phyloP scores from a whole-genome alignment of 495 filamentous ascomycete genomes.

The Penicillium longicatenatum region DNA sequence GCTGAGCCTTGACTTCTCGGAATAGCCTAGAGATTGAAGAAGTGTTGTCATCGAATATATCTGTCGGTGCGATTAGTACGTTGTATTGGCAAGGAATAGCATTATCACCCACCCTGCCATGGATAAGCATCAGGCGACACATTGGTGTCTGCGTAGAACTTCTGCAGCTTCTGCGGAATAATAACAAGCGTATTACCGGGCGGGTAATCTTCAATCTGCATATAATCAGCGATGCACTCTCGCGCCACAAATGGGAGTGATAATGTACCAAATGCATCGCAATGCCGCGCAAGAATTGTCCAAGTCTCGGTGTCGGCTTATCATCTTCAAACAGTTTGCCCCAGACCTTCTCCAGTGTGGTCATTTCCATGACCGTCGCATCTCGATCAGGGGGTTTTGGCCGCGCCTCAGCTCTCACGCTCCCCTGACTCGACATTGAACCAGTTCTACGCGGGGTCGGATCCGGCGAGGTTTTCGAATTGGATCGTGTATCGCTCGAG shows the following conservation, averaged over 20 bases:
- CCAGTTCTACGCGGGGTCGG: conserved; percentile 25
- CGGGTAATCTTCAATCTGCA: conserved; percentile 74
- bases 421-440: conserved; percentile 41
- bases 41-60: conserved; percentile 55
- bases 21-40: conserved; percentile 71
- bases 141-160: conserved; percentile 70
- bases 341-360: conserved; percentile 72
- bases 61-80: conserved; percentile 23
- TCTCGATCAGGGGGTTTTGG: conserved; percentile 47
- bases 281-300: conserved; percentile 73
- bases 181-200: conserved; percentile 78
- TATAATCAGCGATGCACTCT: conserved; percentile 22
- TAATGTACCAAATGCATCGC: conserved; percentile 71
- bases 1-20: conserved; percentile 72
- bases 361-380: conserved; percentile 53
- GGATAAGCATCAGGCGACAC: conserved; percentile 65
- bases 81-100: not conserved
- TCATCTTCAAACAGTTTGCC: conserved; percentile 73
- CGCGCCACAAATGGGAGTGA: not conserved
- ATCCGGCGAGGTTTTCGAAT: conserved; percentile 24
- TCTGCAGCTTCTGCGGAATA: conserved; percentile 74
- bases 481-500: conserved; percentile 27
- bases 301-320: conserved; percentile 65
- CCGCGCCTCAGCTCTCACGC: conserved; percentile 35
- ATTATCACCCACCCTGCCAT: conserved; percentile 55